Base-by-base conservation (phyloP, 192 early-diverging fungal species). In the Diversispora eburnea region DNA sequence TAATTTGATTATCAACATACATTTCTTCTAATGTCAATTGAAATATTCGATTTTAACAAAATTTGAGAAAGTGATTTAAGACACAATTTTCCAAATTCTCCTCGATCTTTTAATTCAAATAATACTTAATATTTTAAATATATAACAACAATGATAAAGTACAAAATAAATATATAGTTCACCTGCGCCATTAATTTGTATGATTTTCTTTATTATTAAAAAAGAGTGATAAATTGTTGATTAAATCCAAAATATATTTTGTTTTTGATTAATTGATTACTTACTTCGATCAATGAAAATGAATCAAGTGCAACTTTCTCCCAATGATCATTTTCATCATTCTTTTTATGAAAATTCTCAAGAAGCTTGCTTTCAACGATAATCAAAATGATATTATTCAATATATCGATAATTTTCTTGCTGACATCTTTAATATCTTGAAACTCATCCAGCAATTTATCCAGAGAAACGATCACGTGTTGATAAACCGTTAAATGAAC, bases 261-360 rank as follows among this genome's bases (percentile, higher is more conserved):
- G 15, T 52, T 25, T n/a, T 41, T 39, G 5, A 22, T 1, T 42
- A 56, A 0, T 17, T n/a, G n/a, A 55, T 43, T 19, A 56, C 13
- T 22, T 55, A 52, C 67, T 52, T 70, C 67, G 13, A 70, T 70
- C 9, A 70, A 15, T 56, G 48, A 22, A 25, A 70, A 43, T 8
- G 25, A 8, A n/a, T 70, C 67, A 52, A 70, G 33, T 39, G 42
- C n/a, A 42, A 57, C 41, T 70, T 70, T 57, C 7, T 56, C 67
- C 67, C 67, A 70, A 56, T 70, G 39, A 63, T 62, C 22, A n/a
- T 52, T 39, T 7, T 56, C 54, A 56, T 70, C 61, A 63, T 62
- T 42, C 12, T 52, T 39, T 7, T 42, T 39, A 42, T 39, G 62
- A n/a, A 22, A 22, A 39, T 19, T 70, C 42, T 68, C 49, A 33